Evolutionary conservation across 805 yeast genomes (phyloP), one percentile per base, ranked within the genome.

Genomic region (Lipomyces starkeyi): DNA sequence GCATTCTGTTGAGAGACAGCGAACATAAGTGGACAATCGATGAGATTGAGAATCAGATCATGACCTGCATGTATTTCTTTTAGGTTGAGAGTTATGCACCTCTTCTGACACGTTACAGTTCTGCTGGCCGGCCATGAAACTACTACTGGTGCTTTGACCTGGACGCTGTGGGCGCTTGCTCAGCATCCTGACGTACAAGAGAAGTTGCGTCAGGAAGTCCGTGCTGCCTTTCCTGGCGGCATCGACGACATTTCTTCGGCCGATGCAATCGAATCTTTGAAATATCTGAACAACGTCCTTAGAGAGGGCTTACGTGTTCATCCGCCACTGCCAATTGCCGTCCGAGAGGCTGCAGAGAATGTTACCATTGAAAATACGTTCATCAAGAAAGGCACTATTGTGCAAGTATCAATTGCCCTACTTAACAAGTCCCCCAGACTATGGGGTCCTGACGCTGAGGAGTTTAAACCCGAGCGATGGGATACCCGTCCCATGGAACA

Each of bases 41-140:
- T 9, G 70, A 66, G 22, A 62, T 69, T 35, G 66, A 63, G 58
- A 63, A 66, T 25, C 72, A 69, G 55, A 40, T 66, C 37, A 65
- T 69, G 70, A 66, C 68, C 3, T 58, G 69, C 62, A 47, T 7
- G 69, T 49, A 6, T 8, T 17, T n/a, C 29, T 3, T 29, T n/a
- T 27, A 53, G 56, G 56, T 53, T 5, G 49, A 43, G 49, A 6
- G 34, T 53, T 53, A 22, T 6, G 17, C n/a, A n/a, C 3, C 8
- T 25, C 8, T 34, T 13, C 58, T 58, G 17, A 35, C 29, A 4
- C 2, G 9, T 22, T 49, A 2, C 25, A 65, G 64, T 69, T 49
- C 62, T 69, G 11, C 64, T 67, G 17, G 72, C 70, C 4, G 72
- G 72, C 37, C 72, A 69, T 40, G 72, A 69, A 35, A 69, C 70